Base-by-base conservation (phyloP, 345 rosid species). In the Crucihimalaya himalaica region DNA sequence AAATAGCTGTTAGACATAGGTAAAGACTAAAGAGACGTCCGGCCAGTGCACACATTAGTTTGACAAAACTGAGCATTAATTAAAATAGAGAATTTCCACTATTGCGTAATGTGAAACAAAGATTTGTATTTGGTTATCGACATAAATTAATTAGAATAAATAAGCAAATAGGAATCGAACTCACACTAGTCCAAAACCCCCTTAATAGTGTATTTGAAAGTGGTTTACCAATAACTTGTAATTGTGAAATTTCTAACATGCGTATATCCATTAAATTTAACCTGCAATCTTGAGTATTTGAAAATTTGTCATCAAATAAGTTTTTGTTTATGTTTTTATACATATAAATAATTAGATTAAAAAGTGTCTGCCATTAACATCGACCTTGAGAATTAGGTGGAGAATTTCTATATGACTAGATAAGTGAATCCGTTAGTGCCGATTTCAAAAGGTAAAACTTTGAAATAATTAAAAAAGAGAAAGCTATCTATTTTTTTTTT, bases 351-450 rank as follows among this genome's bases (percentile, higher is more conserved):
- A 42, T 8, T 54, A 31, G 35, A 54, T 16, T 16, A 55, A 64
- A 72, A 4, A 63, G 18, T 46, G 4, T 62, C 18, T 51, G 53
- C 37, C 76, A 31, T 63, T 63, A 45, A 64, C 57, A 34, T 55
- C 65, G 40, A 45, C 35, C 28, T 55, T 19, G n/a, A 63, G 18
- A 63, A 63, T 53, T 29, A 73, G 70, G 57, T 54, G 37, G 46
- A 54, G 39, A 64, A 63, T 39, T 56, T 64, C 71, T 34, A 68
- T 43, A 29, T 63, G 55, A 63, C 37, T 53, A 63, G 55, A 72
- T 39, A 40, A 42, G 18, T 54, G 56, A 73, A 16, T 46, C 42
- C 16, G 19, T 66, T 43, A 21, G 47, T 62, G 52, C 59, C 21
- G 31, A 18, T 55, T 43, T 56, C 48, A 63, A 63, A 64, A 54